These are phyloP conservation scores for Aspergillus uvarum DNA, from an alignment of 2,329 filamentous ascomycete species.

Conservation along the genomic window DNA sequence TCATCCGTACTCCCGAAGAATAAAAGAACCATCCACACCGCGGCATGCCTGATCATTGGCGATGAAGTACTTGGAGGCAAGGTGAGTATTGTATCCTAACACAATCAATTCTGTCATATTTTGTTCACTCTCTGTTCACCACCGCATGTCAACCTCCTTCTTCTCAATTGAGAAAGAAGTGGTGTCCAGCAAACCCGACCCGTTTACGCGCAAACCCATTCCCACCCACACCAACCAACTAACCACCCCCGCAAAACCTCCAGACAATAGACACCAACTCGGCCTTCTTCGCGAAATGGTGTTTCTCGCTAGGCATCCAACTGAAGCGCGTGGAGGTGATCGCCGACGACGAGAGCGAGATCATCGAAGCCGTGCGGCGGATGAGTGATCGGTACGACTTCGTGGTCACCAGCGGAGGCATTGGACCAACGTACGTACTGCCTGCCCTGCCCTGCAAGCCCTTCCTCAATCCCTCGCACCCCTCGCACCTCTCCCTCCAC, in stretches of 20 bases:
- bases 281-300: slow-evolving; percentile 64
- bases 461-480: background rate
- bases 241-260: background rate
- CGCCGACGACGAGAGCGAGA: slow-evolving; percentile 86
- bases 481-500: no score
- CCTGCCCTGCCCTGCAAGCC: background rate
- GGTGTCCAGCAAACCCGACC: no score
- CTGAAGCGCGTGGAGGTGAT: slow-evolving; percentile 90
- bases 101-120: no score
- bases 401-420: slow-evolving; percentile 91
- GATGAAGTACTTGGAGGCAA: slow-evolving; percentile 95
- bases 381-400: slow-evolving; percentile 93
- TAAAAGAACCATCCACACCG: slow-evolving; percentile 73
- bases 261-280: slow-evolving; percentile 68
- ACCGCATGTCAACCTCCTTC: no score
- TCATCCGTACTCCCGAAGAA: slow-evolving; percentile 39
- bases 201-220: background rate
- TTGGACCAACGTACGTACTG: slow-evolving; percentile 78
- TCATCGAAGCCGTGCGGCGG: slow-evolving; percentile 78
- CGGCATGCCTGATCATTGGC: slow-evolving; percentile 92
- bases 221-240: background rate
- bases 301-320: slow-evolving; percentile 63
- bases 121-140: no score
- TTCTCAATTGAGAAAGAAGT: background rate
- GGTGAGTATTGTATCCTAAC: slow-evolving; percentile 51